Evolutionary conservation across 352 stramenopile genomes (phyloP).

Genomic region (Blastocystis sp.): DNA sequence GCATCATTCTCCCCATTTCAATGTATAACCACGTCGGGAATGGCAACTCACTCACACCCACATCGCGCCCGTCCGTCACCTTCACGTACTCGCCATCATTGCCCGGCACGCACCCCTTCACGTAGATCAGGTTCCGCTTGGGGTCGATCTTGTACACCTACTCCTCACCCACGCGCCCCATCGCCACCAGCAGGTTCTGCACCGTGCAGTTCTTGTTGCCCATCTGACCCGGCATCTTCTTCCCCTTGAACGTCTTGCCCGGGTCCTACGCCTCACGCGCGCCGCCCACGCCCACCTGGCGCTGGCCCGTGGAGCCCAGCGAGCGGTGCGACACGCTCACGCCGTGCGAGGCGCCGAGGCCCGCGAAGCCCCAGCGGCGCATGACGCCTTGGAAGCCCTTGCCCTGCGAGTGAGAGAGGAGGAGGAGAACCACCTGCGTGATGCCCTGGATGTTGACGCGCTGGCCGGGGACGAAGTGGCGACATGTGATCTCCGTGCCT

Average conservation of each 20-base stretch:
- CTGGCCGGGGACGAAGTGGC: slow-evolving; percentile 96
- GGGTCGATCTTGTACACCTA: slow-evolving; percentile 86
- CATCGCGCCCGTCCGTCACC: slow-evolving; percentile 46
- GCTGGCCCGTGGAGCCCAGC: slow-evolving; percentile 93
- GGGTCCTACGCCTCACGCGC: slow-evolving; percentile 77
- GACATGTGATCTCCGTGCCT: slow-evolving; percentile 86
- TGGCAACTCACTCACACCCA: slow-evolving; percentile 1
- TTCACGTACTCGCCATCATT: slow-evolving; percentile 76
- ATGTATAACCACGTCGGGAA: slow-evolving; percentile 68
- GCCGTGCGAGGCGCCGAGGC: slow-evolving; percentile 92
- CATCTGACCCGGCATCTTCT: slow-evolving; percentile 99
- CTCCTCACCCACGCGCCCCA: slow-evolving; percentile 68
- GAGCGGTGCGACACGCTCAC: slow-evolving; percentile 91
- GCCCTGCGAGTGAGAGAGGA: slow-evolving; percentile 71
- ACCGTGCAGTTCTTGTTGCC: slow-evolving; percentile 83
- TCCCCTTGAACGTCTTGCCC: slow-evolving; percentile 96
- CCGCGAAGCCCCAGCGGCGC: slow-evolving; percentile 94
- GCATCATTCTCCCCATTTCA: slow-evolving; percentile 13
- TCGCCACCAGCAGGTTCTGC: slow-evolving; percentile 85
- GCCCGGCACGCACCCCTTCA: slow-evolving; percentile 86
- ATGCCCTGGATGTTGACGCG: slow-evolving; percentile 92
- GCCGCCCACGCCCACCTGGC: slow-evolving; percentile 75
- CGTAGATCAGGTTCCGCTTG: slow-evolving; percentile 86
- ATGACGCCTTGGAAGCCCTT: slow-evolving; percentile 93
- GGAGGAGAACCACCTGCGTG: slow-evolving; percentile 73